These are phyloP conservation scores for Datura wrightii DNA, from an alignment of 257 asterid species.

Conservation along the genomic window DNA sequence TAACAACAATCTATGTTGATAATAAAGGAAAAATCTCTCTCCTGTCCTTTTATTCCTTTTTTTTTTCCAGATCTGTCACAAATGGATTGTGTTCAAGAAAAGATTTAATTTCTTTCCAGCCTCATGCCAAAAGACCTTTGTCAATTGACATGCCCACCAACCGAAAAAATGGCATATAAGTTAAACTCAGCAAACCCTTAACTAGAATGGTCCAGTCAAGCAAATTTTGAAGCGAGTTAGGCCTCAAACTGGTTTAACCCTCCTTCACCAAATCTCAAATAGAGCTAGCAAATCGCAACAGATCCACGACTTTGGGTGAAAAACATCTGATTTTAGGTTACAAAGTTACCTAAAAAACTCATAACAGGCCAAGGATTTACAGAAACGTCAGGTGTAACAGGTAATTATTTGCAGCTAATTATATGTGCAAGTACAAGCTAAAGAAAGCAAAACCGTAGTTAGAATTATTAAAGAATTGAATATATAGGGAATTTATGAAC, in stretches of 20 bases:
- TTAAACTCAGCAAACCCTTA: too few species aligned
- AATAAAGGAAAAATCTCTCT: too few species aligned
- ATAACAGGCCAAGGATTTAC: background rate
- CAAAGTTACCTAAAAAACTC: background rate
- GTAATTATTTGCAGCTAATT: background rate
- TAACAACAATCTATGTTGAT: too few species aligned
- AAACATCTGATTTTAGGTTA: background rate
- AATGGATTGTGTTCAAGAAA: background rate
- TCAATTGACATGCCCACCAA: background rate
- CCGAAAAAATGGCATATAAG: background rate
- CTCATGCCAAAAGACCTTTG: background rate
- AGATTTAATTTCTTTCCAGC: background rate
- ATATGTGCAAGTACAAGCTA: background rate
- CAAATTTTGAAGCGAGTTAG: background rate
- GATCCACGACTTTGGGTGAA: background rate
- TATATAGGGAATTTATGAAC: background rate
- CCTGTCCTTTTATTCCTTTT: too few species aligned
- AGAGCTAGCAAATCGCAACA: background rate
- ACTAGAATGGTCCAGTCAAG: too few species aligned
- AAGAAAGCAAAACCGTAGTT: background rate
- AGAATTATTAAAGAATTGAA: background rate
- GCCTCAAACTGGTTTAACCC: background rate
- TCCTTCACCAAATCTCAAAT: background rate
- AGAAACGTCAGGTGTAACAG: background rate
- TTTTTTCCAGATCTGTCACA: too few species aligned